Percentiles rank a stretch among this genome's conserved stretches.
Conservation (phyloP, 768 basidiomycete genomes). For the Kwoniella botswanensis region DNA sequence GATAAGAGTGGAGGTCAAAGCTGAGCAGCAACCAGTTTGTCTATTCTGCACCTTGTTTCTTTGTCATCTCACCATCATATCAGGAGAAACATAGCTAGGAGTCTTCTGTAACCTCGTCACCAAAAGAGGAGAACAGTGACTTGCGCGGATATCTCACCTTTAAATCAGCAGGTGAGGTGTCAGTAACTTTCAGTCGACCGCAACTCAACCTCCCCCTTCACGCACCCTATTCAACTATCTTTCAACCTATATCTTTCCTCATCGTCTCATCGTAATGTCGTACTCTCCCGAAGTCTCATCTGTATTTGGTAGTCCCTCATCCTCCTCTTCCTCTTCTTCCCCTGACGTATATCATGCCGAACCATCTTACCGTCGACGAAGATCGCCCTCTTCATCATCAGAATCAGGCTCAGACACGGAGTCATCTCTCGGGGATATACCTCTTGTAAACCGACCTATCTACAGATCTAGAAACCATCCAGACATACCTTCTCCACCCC, state of each 20-base stretch:
- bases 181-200: too few relatives aligned
- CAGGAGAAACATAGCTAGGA: background rate
- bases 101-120: too few relatives aligned
- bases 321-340: background rate
- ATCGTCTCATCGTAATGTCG: background rate
- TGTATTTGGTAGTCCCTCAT: background rate
- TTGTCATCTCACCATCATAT: background rate
- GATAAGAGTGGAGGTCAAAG: background rate
- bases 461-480: too few relatives aligned
- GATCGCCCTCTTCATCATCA: too few relatives aligned
- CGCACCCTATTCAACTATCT: background rate
- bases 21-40: background rate
- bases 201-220: background rate
- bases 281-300: background rate
- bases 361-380: background rate
- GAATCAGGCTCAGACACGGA: background rate
- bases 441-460: background rate
- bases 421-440: background rate
- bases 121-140: too few relatives aligned
- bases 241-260: background rate
- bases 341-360: too few relatives aligned
- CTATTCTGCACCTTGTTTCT: background rate
- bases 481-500: background rate
- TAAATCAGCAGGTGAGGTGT: too few relatives aligned
- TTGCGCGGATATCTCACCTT: too few relatives aligned